Evolutionary conservation across 2,329 filamentous ascomycete genomes (phyloP).

Genomic region (Botrytis galanthina): DNA sequence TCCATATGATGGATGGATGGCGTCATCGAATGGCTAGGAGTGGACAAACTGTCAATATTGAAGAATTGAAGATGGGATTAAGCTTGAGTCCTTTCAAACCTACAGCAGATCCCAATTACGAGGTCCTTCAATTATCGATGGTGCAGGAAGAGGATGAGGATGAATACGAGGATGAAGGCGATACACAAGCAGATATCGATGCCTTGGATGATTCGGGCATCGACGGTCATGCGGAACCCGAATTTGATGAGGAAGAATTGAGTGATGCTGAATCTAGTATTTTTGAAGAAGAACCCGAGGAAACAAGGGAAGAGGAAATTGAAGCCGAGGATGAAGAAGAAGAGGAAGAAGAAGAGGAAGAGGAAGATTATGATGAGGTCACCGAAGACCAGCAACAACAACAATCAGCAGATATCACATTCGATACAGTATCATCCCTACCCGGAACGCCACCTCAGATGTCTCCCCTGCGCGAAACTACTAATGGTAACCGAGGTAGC

Average conservation of each 20-base stretch:
- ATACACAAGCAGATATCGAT: conserved; percentile 40
- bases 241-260: conserved; percentile 31
- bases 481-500: conserved; percentile 30
- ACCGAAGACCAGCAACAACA: conserved; percentile 32
- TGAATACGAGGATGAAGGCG: conserved; percentile 32
- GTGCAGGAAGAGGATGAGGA: conserved; percentile 24
- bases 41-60: conserved; percentile 67
- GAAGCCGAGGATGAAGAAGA: conserved; percentile 48
- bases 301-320: conserved; percentile 30
- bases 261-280: conserved; percentile 42
- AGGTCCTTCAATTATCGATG: conserved; percentile 38
- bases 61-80: conserved; percentile 66
- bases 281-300: conserved; percentile 47
- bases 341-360: conserved; percentile 38
- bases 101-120: conserved; percentile 48
- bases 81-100: conserved; percentile 59
- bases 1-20: conserved; percentile 90
- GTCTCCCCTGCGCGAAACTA: conserved; percentile 47
- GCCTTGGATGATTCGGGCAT: conserved; percentile 36
- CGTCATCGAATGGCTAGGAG: conserved; percentile 73
- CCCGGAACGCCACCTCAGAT: conserved; percentile 35
- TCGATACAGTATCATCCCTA: conserved; percentile 32
- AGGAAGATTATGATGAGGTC: conserved; percentile 33
- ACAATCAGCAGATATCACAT: conserved; percentile 29
- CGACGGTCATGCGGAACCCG: conserved; percentile 27